Percentiles rank a stretch among this genome's conserved stretches.
Evolutionary conservation across 495 filamentous ascomycete species (phyloP).

Genomic region (Chaetomium cochliodes): DNA sequence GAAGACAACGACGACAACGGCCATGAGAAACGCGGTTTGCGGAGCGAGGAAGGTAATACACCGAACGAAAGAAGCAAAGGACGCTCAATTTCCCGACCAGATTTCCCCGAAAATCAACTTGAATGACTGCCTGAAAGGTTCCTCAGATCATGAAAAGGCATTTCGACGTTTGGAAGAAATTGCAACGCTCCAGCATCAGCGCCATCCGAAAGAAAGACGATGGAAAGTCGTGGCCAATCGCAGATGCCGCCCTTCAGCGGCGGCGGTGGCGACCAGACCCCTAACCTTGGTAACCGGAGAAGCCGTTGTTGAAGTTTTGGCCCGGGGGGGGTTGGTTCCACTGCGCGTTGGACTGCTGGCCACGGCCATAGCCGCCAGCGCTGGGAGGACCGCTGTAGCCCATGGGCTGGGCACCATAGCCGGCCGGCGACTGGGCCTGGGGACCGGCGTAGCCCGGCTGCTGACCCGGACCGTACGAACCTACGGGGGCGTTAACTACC

Average conservation of each 20-base stretch:
- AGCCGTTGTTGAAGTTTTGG: conserved; percentile 59
- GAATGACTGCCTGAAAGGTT: conserved; percentile 24
- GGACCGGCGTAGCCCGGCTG: conserved; percentile 53
- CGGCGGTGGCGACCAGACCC: neutral
- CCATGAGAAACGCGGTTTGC: conserved; percentile 15
- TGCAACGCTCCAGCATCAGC: conserved; percentile 13
- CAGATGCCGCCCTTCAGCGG: neutral
- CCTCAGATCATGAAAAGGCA: conserved; percentile 24
- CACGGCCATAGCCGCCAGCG: conserved; percentile 79
- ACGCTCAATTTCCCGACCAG: conserved; percentile 26
- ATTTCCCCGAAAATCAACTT: conserved; percentile 25
- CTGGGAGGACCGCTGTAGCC: conserved; percentile 62
- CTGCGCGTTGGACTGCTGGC: conserved; percentile 69
- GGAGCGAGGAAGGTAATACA: conserved; percentile 28
- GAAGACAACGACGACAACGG: conserved; percentile 14
- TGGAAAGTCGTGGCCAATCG: neutral
- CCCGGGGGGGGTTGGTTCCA: conserved; percentile 65
- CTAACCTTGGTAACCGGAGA: conserved; percentile 60
- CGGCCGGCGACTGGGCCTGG: conserved; percentile 59
- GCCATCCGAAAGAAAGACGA: conserved; percentile 18
- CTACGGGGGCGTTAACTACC: conserved; percentile 33
- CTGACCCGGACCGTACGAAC: conserved; percentile 53
- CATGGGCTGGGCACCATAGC: conserved; percentile 62
- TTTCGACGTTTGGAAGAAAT: conserved; percentile 14
- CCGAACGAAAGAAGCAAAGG: conserved; percentile 27